Conservation (phyloP, 345 rosid genomes). For the Citrus reticulata region DNA sequence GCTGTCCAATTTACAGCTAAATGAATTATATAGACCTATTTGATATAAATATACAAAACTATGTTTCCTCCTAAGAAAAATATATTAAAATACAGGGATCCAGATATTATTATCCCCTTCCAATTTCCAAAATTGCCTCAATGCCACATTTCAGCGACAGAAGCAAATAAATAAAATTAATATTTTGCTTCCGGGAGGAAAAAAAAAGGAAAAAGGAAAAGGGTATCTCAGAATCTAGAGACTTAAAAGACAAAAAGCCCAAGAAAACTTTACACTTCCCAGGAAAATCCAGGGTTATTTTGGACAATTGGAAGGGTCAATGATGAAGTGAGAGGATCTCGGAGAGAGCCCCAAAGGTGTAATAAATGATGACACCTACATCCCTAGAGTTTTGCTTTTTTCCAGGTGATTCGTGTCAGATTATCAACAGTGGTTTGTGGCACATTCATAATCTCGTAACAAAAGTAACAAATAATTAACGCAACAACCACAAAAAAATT, state of each 20-base stretch:
- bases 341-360: neutral
- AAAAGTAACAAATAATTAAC: neutral
- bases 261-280: neutral
- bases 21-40: no score
- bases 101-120: neutral
- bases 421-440: neutral
- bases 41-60: no score
- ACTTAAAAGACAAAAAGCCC: neutral
- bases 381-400: slow-evolving; percentile 7
- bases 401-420: slow-evolving; percentile 15
- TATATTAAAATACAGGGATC: neutral
- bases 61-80: no score
- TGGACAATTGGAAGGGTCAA: neutral
- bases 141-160: no score
- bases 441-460: no score
- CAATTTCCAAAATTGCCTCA: neutral
- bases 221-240: neutral
- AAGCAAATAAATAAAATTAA: no score
- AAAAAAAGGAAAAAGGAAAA: no score
- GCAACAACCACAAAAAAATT: no score
- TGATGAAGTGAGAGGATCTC: neutral
- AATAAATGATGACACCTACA: neutral
- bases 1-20: no score
- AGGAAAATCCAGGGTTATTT: neutral
- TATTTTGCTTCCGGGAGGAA: no score